phyloP scores from a whole-genome alignment of 495 filamentous ascomycete species.

The Corynascus novoguineensis region DNA sequence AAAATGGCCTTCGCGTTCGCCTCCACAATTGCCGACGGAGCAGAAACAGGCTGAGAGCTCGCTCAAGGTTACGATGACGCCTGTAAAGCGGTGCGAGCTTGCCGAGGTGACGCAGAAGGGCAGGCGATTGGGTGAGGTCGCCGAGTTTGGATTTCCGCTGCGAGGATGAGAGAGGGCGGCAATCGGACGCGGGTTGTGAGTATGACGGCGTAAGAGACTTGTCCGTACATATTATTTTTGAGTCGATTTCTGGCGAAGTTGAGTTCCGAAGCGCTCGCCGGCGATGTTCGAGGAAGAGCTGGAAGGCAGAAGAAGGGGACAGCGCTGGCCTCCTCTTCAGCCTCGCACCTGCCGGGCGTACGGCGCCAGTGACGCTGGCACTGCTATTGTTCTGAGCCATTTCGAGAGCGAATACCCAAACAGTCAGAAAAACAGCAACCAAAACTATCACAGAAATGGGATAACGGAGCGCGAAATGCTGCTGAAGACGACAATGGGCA shows the following conservation, averaged over 20 bases:
- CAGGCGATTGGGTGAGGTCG: background rate
- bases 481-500: background rate
- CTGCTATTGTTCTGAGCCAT: conserved; percentile 8
- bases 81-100: background rate
- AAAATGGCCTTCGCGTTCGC: conserved; percentile 4
- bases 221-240: background rate
- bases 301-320: background rate
- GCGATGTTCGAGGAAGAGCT: conserved; percentile 1
- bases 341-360: background rate
- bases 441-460: background rate
- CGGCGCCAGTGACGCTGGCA: background rate
- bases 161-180: background rate
- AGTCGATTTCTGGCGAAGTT: background rate
- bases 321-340: background rate
- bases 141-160: background rate
- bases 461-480: background rate
- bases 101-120: conserved; percentile 1
- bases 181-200: background rate
- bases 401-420: background rate
- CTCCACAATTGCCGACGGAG: conserved; percentile 10
- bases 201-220: background rate
- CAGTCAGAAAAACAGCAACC: background rate
- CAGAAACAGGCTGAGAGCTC: conserved; percentile 7
- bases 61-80: conserved; percentile 7
- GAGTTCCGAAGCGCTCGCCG: background rate